phyloP scores from a whole-genome alignment of 2,329 filamentous ascomycete genomes.

The Fusarium mexicanum region DNA sequence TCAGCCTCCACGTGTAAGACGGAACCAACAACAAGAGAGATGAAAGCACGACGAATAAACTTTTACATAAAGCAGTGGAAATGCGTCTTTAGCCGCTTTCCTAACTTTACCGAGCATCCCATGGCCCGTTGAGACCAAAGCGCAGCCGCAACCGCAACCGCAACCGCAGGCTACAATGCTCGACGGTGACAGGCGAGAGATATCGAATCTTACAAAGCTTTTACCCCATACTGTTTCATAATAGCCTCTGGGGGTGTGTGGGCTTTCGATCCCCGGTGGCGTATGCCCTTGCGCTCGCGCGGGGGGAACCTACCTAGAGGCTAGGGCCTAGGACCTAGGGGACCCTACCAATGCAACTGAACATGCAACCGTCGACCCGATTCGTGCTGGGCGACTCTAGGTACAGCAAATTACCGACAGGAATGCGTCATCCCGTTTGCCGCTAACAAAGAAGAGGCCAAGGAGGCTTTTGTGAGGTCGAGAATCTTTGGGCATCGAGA shows the following conservation, averaged over 20 bases:
- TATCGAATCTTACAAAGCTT: slow-evolving; percentile 33
- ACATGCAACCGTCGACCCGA: slow-evolving; percentile 25
- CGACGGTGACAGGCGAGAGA: slow-evolving; percentile 41
- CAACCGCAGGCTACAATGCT: slow-evolving; percentile 16
- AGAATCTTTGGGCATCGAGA: neutral
- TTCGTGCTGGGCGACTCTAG: slow-evolving; percentile 19
- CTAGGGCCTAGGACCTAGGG: neutral
- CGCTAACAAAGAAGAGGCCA: slow-evolving; percentile 12
- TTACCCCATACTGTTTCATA: slow-evolving; percentile 47
- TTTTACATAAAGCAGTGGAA: neutral
- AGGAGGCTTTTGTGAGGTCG: neutral
- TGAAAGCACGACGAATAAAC: neutral
- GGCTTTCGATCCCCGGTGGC: slow-evolving; percentile 21
- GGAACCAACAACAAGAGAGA: neutral
- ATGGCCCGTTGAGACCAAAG: neutral
- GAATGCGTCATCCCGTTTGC: slow-evolving; percentile 43
- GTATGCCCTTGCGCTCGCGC: neutral
- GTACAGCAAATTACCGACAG: slow-evolving; percentile 41
- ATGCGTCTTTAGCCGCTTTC: slow-evolving; percentile 12
- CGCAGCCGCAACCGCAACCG: neutral
- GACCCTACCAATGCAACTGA: slow-evolving; percentile 15
- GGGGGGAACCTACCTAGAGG: neutral
- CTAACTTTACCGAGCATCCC: neutral
- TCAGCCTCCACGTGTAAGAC: slow-evolving; percentile 19
- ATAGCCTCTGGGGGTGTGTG: slow-evolving; percentile 31